Evolutionary conservation across 2,329 filamentous ascomycete species (phyloP), one percentile per base, ranked within the genome.

Genomic region (Aspergillus costaricaensis): DNA sequence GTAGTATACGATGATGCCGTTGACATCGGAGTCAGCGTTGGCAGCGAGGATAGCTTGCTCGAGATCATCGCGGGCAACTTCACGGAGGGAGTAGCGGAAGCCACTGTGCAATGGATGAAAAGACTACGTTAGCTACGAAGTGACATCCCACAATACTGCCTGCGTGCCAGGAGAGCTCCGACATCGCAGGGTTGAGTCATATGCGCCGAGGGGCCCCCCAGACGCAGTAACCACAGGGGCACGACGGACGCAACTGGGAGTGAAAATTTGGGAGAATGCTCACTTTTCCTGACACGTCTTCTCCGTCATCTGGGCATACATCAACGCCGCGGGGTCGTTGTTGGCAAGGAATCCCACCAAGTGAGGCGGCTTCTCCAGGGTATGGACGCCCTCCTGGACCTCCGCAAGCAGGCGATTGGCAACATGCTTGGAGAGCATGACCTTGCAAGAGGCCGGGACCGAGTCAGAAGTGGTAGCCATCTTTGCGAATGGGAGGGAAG

Each of bases 1-100:
- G 77, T 98, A 99, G 84, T 99, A 99, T 74, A 99, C 91, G 67
- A 99, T 96, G 73, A 97, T 96, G 62, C 86, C 94, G 77, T 96
- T 91, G 64, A 97, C 86, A 15, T 79, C 73, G 59, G 84, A 74
- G 76, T 98, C 91, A 32, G 85, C 81, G 77, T 99, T 99, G 73
- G 94, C 94, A 67, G 85, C 84, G 67, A 94, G 85, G 72, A 99
- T 90, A 66, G 89, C 88, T 69, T 96, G 91, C 82, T 99, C 95
- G 64, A 98, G 90, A 50, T 88, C 84, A 73, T 98, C 93, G 75
- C 94, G 94, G 70, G 91, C 86, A 55, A 96, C 88, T 72, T 88
- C 86, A 68, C 90, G 90, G 62, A 98, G 86, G 68, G 92, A 88
- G 76, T 97, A 99, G 65, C 86, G 84, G 80, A 98, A 96, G 71